These are phyloP conservation scores for Penicillium sp. DNA, from an alignment of 2,329 filamentous ascomycete genomes.

Conservation along the genomic window DNA sequence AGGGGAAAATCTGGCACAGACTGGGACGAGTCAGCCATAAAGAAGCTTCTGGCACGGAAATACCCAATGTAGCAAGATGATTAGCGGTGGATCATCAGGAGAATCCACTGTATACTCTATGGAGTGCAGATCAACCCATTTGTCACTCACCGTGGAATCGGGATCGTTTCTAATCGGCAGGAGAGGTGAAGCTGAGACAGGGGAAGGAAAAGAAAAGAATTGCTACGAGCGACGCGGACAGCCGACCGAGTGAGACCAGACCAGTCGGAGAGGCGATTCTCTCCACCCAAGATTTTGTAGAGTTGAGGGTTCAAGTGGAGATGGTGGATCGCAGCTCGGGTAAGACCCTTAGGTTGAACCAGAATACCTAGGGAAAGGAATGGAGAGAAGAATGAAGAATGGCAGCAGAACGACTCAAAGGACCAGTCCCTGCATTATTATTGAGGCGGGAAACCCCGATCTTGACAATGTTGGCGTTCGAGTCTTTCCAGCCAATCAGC, in stretches of 20 bases:
- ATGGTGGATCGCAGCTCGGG: background rate
- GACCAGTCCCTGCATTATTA: slow-evolving; percentile 11
- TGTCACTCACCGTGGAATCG: background rate
- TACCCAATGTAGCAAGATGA: slow-evolving; percentile 9
- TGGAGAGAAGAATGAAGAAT: background rate
- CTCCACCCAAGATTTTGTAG: slow-evolving; percentile 9
- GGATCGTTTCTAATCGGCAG: slow-evolving; percentile 3
- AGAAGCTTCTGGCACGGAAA: slow-evolving; percentile 20
- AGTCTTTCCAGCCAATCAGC: too few species aligned
- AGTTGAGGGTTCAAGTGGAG: slow-evolving; percentile 3
- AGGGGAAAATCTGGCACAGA: slow-evolving; percentile 11
- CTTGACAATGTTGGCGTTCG: slow-evolving; percentile 5
- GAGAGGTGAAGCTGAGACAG: background rate
- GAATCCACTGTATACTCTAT: too few species aligned
- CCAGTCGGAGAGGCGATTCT: slow-evolving; percentile 5
- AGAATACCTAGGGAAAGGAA: background rate
- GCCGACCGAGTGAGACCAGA: too few species aligned
- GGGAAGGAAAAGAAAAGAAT: background rate
- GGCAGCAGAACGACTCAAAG: background rate
- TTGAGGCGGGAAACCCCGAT: slow-evolving; percentile 5
- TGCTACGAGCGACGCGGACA: background rate
- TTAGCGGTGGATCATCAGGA: slow-evolving; percentile 22
- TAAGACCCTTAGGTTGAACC: too few species aligned
- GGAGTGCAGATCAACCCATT: too few species aligned
- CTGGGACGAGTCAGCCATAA: slow-evolving; percentile 12